Base-by-base conservation (phyloP, 306 rosid species). In the Prunus padus region DNA sequence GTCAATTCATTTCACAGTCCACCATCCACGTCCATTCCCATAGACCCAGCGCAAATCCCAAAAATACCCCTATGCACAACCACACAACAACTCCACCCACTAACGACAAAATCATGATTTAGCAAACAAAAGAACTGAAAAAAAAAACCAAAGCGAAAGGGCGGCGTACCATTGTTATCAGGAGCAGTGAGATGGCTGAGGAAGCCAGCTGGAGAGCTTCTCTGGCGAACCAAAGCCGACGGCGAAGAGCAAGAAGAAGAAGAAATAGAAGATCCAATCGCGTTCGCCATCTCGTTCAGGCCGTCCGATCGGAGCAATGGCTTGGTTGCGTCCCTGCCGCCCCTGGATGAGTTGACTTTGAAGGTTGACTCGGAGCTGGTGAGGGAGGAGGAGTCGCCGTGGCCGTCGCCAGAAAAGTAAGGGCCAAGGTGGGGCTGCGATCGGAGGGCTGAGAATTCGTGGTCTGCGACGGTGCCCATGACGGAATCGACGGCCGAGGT, bases 191-290 rank as follows among this genome's bases (percentile, higher is more conserved):
- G 86, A 26, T 91, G 90, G 82, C 85, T 68, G 65, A 88, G 84
- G 73, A 95, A 90, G 19, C 93, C 97, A 20, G 99, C 93, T 18
- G 99, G 99, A 4, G 99, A 90, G 85, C 99, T 95, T 76, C 84
- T 85, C 91, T 95, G 99, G 31, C 98, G 91, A 46, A 90, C 78
- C 85, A 93, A 73, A 70, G 88, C 74, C 23, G 84, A 74, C 3
- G 89, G 82, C 5, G 84, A 61, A 13, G 85, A 60, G 1, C 77
- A 69, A 3, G 77, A 69, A 2, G 88, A 69, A 2, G 88, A 68
- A 0, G 89, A 66, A 9, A 78, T 73, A 25, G 87, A 69, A 54
- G 83, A 81, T 80, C 88, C 84, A 61, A 56, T 57, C 55, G 57
- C 80, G 46, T 13, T 51, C 10, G 65, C 74, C 72, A 72, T 79